These are phyloP conservation scores for Hemileccinum rubropunctum DNA, from an alignment of 768 basidiomycete species.

Conservation along the genomic window DNA sequence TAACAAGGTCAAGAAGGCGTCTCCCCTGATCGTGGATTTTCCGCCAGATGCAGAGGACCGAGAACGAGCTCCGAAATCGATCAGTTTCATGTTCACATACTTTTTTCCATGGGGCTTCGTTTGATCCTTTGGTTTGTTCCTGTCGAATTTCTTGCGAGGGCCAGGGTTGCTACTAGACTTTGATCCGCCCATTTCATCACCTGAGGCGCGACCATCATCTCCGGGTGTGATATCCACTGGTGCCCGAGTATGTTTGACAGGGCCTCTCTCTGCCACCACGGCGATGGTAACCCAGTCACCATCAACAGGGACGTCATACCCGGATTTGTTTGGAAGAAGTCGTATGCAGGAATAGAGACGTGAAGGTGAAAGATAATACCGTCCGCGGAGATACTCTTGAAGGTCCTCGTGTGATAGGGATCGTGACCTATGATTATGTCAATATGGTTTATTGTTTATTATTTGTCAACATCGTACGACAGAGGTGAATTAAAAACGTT, in stretches of 20 bases:
- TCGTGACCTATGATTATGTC: constrained; percentile 57
- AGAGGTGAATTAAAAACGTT: background rate
- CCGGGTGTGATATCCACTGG: constrained; percentile 51
- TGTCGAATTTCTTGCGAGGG: constrained; percentile 15
- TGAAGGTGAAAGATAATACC: constrained; percentile 88
- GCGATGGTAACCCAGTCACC: constrained; percentile 97
- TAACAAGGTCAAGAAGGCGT: constrained; percentile 78
- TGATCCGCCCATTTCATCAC: constrained; percentile 18
- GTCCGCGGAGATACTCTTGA: constrained; percentile 74
- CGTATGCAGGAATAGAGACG: constrained; percentile 84
- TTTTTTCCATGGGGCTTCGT: constrained; percentile 60
- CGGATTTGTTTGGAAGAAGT: constrained; percentile 71
- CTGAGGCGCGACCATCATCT: constrained; percentile 42
- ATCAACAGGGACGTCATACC: constrained; percentile 87
- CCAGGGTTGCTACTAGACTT: constrained; percentile 1
- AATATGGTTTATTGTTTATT: constrained; percentile 3
- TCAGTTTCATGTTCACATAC: constrained; percentile 82
- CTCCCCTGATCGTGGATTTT: constrained; percentile 65
- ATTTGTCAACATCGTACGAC: background rate
- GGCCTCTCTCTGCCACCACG: constrained; percentile 89
- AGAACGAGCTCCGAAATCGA: constrained; percentile 72
- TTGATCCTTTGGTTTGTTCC: constrained; percentile 13
- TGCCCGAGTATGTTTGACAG: constrained; percentile 67
- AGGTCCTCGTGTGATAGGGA: constrained; percentile 70
- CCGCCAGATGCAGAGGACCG: constrained; percentile 54